Conservation (phyloP, 441 rosid species). For the Croton laevigatus region DNA sequence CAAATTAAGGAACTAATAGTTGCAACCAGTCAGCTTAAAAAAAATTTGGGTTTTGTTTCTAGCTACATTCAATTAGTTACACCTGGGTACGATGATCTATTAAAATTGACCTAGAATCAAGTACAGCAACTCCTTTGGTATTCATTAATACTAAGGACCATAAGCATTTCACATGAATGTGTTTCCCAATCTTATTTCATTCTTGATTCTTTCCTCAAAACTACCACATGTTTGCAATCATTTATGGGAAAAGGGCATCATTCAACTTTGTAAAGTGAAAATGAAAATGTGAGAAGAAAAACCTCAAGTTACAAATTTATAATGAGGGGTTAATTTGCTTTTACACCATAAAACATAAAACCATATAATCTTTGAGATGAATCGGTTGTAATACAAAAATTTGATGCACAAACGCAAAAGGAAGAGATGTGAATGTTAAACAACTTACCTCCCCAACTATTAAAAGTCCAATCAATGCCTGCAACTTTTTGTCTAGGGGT, state of each 20-base stretch:
- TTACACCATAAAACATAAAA: constrained; percentile 6
- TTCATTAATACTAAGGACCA: not conserved
- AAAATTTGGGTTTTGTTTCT: not conserved
- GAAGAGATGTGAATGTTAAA: not conserved
- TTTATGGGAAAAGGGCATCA: constrained; percentile 3
- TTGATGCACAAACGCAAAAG: not conserved
- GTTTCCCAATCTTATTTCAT: not conserved
- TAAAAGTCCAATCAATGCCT: constrained; percentile 88
- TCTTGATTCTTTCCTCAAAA: constrained; percentile 3
- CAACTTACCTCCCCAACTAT: constrained; percentile 79
- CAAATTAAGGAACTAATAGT: constrained; percentile 6
- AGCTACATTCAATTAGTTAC: not conserved
- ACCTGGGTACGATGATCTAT: not conserved
- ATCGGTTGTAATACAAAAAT: not conserved
- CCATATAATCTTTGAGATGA: constrained; percentile 1
- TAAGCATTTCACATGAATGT: constrained; percentile 8
- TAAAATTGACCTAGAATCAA: not conserved
- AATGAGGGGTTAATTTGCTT: not conserved
- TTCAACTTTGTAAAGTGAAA: not conserved
- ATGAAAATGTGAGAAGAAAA: constrained; percentile 4
- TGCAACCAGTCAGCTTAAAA: not conserved
- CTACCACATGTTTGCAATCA: not conserved
- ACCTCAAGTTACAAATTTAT: not conserved
- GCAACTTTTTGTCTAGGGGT: constrained; percentile 47
- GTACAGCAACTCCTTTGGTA: not conserved